A percentile compares a stretch with the other conserved stretches of the same genome.
Conservation (phyloP, 345 rosid species). For the Moricandia arvensis region DNA sequence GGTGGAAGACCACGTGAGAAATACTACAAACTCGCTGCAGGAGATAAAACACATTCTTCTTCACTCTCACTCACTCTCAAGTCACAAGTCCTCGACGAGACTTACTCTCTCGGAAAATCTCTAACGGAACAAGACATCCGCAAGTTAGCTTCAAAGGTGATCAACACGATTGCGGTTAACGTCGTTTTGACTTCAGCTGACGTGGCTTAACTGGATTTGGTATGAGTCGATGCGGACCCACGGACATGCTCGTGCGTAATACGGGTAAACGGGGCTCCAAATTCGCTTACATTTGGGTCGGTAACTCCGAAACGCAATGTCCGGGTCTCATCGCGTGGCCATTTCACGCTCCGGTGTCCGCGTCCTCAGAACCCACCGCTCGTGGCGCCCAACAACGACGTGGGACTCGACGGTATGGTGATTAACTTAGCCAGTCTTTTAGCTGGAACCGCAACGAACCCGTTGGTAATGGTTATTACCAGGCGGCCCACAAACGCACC, state of each 20-base stretch:
- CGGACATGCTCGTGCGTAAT: slow-evolving; percentile 43
- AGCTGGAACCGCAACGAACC: no score
- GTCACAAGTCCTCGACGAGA: slow-evolving; percentile 40
- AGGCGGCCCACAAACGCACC: slow-evolving; percentile 80
- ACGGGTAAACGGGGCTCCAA: slow-evolving; percentile 23
- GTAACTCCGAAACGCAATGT: slow-evolving; percentile 79
- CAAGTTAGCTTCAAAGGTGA: no score
- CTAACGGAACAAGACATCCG: slow-evolving; percentile 41
- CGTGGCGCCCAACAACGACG: slow-evolving; percentile 79
- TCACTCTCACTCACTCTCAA: slow-evolving; percentile 30
- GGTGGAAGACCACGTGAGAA: slow-evolving; percentile 43
- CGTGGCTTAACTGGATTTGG: no score
- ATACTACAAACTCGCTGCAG: slow-evolving; percentile 48
- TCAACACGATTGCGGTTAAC: no score
- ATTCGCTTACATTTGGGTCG: slow-evolving; percentile 39
- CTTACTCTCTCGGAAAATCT: slow-evolving; percentile 70
- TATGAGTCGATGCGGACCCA: slow-evolving; percentile 43
- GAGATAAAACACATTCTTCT: slow-evolving; percentile 20
- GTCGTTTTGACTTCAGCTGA: no score
- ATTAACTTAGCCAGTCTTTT: slow-evolving; percentile 64
- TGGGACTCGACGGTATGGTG: slow-evolving; percentile 81
- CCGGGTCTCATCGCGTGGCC: slow-evolving; percentile 97
- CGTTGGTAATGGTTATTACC: slow-evolving; percentile 43
- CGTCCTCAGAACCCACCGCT: slow-evolving; percentile 30
- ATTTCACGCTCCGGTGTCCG: slow-evolving; percentile 76